Evolutionary conservation across 805 yeast species (phyloP), one percentile per base, ranked within the genome.

Genomic region (Starmerella asiatica): DNA sequence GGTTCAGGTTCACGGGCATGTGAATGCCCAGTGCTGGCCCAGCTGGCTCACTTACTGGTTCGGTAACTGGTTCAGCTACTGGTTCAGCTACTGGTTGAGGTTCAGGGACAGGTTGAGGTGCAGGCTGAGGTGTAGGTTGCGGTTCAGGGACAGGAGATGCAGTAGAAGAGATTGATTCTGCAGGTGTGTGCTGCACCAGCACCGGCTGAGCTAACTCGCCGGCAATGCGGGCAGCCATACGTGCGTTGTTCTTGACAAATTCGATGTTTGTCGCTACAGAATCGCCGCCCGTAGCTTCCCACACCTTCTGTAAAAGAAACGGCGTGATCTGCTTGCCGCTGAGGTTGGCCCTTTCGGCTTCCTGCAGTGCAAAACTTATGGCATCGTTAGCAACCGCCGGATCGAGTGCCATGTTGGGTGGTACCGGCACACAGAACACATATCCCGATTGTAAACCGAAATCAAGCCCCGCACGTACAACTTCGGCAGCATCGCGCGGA

Each of bases 391-490:
- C 79, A 36, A 68, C 61, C 0, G 52, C 61, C 3, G 71, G 63
- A 23, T 70, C 68, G 41, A 84, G 57, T 16, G 93, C 83, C 29
- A 67, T 57, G 3, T 70, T 69, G 7, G 52, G 56, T 0, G 93
- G 93, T 0, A 93, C 86, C 0, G 94, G 94, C 9, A 81, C 68
- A 55, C 94, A 84, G 49, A 84, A 74, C 9, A 85, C 68, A 43
- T 67, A 72, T 1, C 94, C 94, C n/a, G 78, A 70, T 0, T 63
- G 52, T 43, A 82, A 59, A 0, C 63, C 60, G 68, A 84, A 63
- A 2, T 51, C 40, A 7, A 63, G 57, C 16, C 71, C 73, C 15
- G 60, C 56, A 20, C 46, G 58, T 14, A 84, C 66, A 32, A 79
- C 64, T 5, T 57, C 51, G 0, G 94, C 94, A 1, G 88, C 84